Evolutionary conservation across 2,329 filamentous ascomycete species (phyloP), one percentile per base, ranked within the genome.

Genomic region (Sordariomycetes sp.): DNA sequence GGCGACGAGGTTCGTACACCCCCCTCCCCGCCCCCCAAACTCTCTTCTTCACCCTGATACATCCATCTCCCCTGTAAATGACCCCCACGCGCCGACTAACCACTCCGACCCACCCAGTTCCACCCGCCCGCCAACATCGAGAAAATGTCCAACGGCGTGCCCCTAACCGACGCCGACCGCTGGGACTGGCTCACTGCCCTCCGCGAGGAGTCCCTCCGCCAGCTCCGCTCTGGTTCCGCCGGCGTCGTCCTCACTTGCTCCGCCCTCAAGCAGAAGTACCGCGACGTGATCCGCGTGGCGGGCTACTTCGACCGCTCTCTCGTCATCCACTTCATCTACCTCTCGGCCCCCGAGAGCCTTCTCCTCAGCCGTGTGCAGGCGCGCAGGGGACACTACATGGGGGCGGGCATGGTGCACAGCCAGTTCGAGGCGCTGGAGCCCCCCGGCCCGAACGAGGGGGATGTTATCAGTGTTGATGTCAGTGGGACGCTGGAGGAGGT

Each of bases 181-280:
- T 97, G 94, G 94, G 92, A 96, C 74, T 99, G 94, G 94, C 84
- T 99, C 61, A 89, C 86, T 53, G 77, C 78, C 13, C 78, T 94
- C 15, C 87, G 89, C 61, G 81, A 89, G 62, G 85, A 84, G 65
- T 81, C 83, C 7, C 75, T 84, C 57, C 71, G 72, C 56, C 74
- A 74, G 55, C 74, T 87, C 59, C 72, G 75, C 57, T 71, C 70
- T 54, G 82, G 84, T 42, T 77, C 80, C 20, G 73, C 79, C 34
- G 86, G 90, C 54, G 94, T 96, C n/a, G 89, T 99, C 54, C 81
- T 99, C 60, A 96, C 94, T 56, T 99, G 94, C 78, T 96, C 90
- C 13, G 94, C 92, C 1, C 80, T 99, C 57, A 97, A 97, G 78
- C 88, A 89, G 69, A 96, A 95, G 74, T 99, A 99, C 76, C 86